phyloP scores from a whole-genome alignment of 2,329 filamentous ascomycete species.

The Alternaria dauci region DNA sequence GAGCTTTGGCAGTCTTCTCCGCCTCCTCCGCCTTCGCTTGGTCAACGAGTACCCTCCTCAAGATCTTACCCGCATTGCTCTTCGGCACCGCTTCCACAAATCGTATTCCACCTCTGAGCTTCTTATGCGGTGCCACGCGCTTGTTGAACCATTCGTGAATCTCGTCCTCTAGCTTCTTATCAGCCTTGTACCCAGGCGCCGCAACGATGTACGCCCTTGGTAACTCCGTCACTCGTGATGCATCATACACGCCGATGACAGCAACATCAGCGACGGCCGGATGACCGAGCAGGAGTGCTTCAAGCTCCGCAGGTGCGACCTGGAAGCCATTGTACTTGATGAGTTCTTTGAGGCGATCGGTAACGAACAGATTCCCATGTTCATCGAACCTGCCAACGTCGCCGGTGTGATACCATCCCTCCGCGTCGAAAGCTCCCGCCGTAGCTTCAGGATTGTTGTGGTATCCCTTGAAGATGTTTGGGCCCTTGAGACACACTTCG shows the following conservation, averaged over 20 bases:
- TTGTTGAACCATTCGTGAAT: not conserved
- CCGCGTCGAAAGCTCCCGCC: not conserved
- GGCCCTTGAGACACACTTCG: not conserved
- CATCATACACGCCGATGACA: slow-evolving; percentile 50
- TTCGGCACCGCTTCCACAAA: not conserved
- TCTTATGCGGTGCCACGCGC: not conserved
- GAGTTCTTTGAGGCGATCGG: slow-evolving; percentile 56
- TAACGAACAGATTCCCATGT: slow-evolving; percentile 36
- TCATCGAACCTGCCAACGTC: slow-evolving; percentile 40
- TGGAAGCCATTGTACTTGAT: slow-evolving; percentile 69
- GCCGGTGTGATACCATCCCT: not conserved
- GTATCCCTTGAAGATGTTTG: not conserved
- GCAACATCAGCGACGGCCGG: slow-evolving; percentile 68
- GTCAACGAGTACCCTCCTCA: not conserved
- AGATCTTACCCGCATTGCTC: not conserved
- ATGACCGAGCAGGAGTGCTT: slow-evolving; percentile 63
- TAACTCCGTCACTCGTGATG: not conserved
- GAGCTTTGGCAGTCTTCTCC: not conserved
- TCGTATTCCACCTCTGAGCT: not conserved
- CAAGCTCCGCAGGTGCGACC: slow-evolving; percentile 67
- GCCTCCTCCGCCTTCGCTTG: not conserved
- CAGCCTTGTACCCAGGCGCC: not conserved
- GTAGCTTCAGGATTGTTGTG: not conserved
- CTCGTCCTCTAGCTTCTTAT: not conserved
- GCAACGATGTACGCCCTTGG: not conserved